A percentile compares a stretch with the other conserved stretches of the same genome.
phyloP scores from a whole-genome alignment of 306 rosid genomes.

The Sindora glabra region DNA sequence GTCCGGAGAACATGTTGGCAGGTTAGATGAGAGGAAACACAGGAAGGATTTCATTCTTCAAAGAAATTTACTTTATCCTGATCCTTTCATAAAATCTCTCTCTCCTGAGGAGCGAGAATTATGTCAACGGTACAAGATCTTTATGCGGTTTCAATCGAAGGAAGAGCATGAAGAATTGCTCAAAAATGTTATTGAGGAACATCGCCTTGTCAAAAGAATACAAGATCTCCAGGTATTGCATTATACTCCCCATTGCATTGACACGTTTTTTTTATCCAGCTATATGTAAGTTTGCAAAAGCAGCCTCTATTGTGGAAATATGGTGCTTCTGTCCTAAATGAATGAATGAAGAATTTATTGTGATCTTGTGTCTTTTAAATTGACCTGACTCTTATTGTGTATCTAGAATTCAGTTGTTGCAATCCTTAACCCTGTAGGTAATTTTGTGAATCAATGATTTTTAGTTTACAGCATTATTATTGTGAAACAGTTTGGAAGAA shows the following conservation, averaged over 20 bases:
- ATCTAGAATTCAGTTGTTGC: no score
- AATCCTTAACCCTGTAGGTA: no score
- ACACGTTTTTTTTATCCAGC: conserved; percentile 7
- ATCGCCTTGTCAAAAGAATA: conserved; percentile 55
- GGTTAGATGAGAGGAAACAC: conserved; percentile 85
- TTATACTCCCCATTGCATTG: not conserved
- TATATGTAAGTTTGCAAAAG: not conserved
- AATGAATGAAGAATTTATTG: not conserved
- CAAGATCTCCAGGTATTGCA: conserved; percentile 71
- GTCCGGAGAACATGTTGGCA: conserved; percentile 33
- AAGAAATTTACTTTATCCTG: conserved; percentile 67
- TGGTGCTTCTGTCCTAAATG: not conserved
- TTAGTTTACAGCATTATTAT: no score
- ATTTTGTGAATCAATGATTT: no score
- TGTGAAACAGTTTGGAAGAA: no score
- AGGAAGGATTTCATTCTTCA: conserved; percentile 70
- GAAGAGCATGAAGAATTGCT: conserved; percentile 62
- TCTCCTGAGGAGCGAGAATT: conserved; percentile 63
- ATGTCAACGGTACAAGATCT: conserved; percentile 56
- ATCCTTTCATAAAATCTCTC: conserved; percentile 61
- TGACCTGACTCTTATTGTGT: not conserved
- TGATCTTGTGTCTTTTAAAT: not conserved
- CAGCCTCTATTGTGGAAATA: conserved; percentile 1
- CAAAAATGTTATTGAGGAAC: conserved; percentile 60
- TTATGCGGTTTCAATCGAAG: conserved; percentile 74